phyloP scores from a whole-genome alignment of 305 asterid species.

The Petunia hybrid region DNA sequence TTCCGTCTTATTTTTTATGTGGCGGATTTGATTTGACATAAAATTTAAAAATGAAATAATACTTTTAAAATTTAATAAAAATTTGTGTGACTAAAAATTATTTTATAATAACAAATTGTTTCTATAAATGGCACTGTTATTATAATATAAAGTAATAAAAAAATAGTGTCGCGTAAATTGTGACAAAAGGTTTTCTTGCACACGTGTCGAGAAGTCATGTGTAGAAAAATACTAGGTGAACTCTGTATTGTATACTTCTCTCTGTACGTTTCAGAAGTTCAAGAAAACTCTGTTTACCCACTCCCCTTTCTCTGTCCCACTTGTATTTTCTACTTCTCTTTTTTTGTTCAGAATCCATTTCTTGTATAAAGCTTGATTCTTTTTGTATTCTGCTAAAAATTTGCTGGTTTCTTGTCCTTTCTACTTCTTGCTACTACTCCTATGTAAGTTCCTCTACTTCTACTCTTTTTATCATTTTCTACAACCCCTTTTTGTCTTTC shows the following conservation, averaged over 20 bases:
- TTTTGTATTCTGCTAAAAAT: slow-evolving; percentile 16
- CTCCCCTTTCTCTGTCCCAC: slow-evolving; percentile 26
- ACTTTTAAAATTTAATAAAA: too few species aligned
- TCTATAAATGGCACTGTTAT: too few species aligned
- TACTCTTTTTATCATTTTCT: not conserved
- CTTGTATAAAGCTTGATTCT: slow-evolving; percentile 22
- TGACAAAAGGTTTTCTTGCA: slow-evolving; percentile 20
- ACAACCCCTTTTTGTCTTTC: slow-evolving; percentile 7
- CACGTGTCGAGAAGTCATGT: slow-evolving; percentile 55
- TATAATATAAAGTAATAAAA: too few species aligned
- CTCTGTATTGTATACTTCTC: slow-evolving; percentile 24
- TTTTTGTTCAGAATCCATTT: slow-evolving; percentile 8
- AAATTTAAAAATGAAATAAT: too few species aligned
- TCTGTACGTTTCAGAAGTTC: slow-evolving; percentile 46
- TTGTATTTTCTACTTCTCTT: slow-evolving; percentile 20
- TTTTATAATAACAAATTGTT: too few species aligned
- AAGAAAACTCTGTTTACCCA: slow-evolving; percentile 37
- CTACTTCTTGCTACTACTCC: slow-evolving; percentile 30
- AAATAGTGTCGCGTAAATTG: too few species aligned
- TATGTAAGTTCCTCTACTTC: slow-evolving; percentile 46
- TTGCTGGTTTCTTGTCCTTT: slow-evolving; percentile 35
- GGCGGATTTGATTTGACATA: too few species aligned
- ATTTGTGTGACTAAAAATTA: too few species aligned
- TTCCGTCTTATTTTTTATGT: too few species aligned
- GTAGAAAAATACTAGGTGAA: slow-evolving; percentile 41